Percentiles rank a stretch among this genome's conserved stretches.
phyloP scores from a whole-genome alignment of 768 basidiomycete species.

The Pulveroboletus sp. region DNA sequence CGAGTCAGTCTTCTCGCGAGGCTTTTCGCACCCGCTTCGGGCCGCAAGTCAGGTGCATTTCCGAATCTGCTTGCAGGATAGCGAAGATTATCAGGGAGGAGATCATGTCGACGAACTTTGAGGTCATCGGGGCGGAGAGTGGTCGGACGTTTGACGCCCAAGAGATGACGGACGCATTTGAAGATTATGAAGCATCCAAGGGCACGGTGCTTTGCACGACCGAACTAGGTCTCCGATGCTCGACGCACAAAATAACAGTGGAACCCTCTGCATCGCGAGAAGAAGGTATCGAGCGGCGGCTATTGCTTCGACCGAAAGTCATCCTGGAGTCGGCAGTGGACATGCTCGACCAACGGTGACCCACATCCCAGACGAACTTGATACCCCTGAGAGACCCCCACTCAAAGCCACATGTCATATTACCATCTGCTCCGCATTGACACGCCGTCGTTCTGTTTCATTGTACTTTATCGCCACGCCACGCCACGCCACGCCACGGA shows the following conservation, averaged over 20 bases:
- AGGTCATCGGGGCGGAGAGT: conserved; percentile 58
- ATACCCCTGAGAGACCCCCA: not conserved
- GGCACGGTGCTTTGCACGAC: conserved; percentile 62
- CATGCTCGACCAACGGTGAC: conserved; percentile 37
- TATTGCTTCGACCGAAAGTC: conserved; percentile 69
- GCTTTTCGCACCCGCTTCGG: conserved; percentile 46
- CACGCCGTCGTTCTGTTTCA: conserved; percentile 3
- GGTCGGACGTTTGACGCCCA: conserved; percentile 45
- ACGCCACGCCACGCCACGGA: conserved; percentile 4
- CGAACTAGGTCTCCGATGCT: conserved; percentile 66
- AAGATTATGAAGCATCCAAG: conserved; percentile 47
- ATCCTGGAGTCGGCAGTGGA: conserved; percentile 67
- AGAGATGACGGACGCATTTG: conserved; percentile 61
- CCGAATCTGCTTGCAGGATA: conserved; percentile 56
- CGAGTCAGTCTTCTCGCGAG: conserved; percentile 34
- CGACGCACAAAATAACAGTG: conserved; percentile 39
- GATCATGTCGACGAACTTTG: conserved; percentile 73
- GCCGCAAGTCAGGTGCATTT: conserved; percentile 61
- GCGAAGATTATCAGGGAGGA: conserved; percentile 66
- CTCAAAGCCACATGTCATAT: not conserved
- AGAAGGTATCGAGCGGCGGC: conserved; percentile 49
- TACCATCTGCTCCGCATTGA: not conserved
- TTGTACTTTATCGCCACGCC: conserved; percentile 10
- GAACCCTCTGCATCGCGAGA: conserved; percentile 31
- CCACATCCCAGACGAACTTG: not conserved